Evolutionary conservation across 2,329 filamentous ascomycete genomes (phyloP).

Genomic region (Talaromyces rugulosus): DNA sequence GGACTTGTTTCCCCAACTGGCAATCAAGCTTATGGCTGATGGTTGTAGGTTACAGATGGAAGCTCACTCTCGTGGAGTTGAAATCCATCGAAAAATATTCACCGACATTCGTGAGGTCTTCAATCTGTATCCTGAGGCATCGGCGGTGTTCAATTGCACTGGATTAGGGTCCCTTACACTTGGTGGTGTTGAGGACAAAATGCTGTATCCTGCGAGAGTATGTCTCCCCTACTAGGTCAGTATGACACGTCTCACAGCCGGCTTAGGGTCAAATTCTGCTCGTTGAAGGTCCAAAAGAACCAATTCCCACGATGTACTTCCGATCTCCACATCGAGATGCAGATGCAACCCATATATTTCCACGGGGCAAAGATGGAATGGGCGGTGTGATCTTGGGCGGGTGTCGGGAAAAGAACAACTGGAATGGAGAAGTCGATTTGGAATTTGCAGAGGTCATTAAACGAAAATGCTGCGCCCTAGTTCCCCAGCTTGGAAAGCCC

Average conservation of each 20-base stretch:
- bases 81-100: conserved; percentile 11
- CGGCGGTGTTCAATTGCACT: conserved; percentile 9
- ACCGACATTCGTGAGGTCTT: conserved; percentile 11
- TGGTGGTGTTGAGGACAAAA: conserved; percentile 8
- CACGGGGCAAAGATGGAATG: conserved; percentile 11
- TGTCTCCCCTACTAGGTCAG: conserved; percentile 2
- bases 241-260: conserved; percentile 8
- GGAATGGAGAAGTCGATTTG: conserved; percentile 12
- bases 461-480: conserved; percentile 10
- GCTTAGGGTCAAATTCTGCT: conserved; percentile 12
- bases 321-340: conserved; percentile 10
- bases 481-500: conserved; percentile 10
- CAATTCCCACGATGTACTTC: conserved; percentile 12
- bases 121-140: conserved; percentile 7
- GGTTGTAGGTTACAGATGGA: conserved; percentile 11
- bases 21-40: conserved; percentile 3
- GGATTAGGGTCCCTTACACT: conserved; percentile 8
- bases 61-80: conserved; percentile 10
- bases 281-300: conserved; percentile 9
- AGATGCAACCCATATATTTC: conserved; percentile 12
- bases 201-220: conserved; percentile 9
- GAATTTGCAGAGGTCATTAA: conserved; percentile 12
- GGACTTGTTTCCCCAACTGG: conserved; percentile 1
- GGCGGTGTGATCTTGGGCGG: conserved; percentile 11
- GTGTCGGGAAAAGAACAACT: conserved; percentile 10